These are phyloP conservation scores for Mycena galopus DNA, from an alignment of 768 basidiomycete species.

Conservation along the genomic window DNA sequence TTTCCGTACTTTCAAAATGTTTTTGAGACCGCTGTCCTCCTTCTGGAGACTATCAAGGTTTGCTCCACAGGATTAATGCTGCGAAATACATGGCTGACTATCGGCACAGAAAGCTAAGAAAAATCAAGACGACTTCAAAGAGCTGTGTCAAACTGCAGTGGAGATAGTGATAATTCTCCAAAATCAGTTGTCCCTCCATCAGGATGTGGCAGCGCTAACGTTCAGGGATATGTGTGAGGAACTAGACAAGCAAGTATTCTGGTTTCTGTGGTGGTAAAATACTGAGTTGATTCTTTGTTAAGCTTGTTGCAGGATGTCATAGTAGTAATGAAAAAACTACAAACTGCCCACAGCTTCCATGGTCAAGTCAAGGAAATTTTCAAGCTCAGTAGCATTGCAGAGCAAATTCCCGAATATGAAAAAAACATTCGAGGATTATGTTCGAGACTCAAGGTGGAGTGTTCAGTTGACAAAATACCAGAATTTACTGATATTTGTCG, in stretches of 20 bases:
- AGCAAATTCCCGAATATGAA: background rate
- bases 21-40: no score
- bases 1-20: no score
- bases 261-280: background rate
- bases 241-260: background rate
- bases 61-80: no score
- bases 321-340: background rate
- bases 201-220: background rate
- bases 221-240: background rate
- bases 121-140: background rate
- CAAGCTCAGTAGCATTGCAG: background rate
- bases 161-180: background rate
- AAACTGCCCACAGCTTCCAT: background rate
- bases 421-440: background rate
- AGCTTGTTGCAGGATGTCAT: background rate
- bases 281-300: background rate
- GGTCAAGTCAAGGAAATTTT: slow-evolving; percentile 1
- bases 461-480: no score
- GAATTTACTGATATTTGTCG: background rate
- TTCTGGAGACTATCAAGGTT: no score
- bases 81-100: no score
- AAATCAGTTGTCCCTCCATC: background rate
- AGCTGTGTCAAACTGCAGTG: background rate
- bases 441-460: background rate
- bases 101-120: background rate